Evolutionary conservation across 1,284 basidiomycete genomes (phyloP).

Genomic region (Xerocomus nothofagi): DNA sequence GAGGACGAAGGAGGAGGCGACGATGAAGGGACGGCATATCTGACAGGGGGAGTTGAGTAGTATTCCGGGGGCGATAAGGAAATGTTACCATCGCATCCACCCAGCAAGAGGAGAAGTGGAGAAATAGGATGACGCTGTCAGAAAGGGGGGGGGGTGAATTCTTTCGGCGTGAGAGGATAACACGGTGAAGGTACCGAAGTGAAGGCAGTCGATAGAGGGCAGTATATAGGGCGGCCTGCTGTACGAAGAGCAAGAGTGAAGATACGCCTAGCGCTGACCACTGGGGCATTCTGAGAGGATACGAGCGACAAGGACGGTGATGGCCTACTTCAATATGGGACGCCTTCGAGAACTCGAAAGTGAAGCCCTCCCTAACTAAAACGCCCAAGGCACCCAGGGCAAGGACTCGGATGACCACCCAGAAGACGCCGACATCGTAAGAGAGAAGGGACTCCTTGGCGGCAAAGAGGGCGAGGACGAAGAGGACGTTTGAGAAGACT

Average conservation of each 20-base stretch:
- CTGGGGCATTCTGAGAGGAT: constrained; percentile 38
- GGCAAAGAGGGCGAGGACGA: constrained; percentile 60
- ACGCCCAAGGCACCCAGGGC: constrained; percentile 63
- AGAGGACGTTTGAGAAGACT: constrained; percentile 57
- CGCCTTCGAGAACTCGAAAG: constrained; percentile 51
- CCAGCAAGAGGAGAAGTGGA: constrained; percentile 67
- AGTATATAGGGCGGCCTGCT: constrained; percentile 59
- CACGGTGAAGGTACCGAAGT: constrained; percentile 47
- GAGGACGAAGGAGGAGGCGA: constrained; percentile 45
- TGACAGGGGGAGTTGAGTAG: constrained; percentile 22
- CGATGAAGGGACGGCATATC: constrained; percentile 47
- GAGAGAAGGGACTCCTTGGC: constrained; percentile 65
- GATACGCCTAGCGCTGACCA: constrained; percentile 68
- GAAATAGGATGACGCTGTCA: constrained; percentile 61
- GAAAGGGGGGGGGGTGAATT: constrained; percentile 3
- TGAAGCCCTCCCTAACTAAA: constrained; percentile 55
- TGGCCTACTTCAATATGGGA: constrained; percentile 57
- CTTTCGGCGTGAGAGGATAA: background rate
- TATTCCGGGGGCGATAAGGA: constrained; percentile 42
- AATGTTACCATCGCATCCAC: constrained; percentile 50
- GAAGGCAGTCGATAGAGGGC: constrained; percentile 66
- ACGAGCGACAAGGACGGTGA: background rate
- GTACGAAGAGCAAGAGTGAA: constrained; percentile 65
- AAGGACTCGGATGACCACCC: constrained; percentile 69
- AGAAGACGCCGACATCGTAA: constrained; percentile 67